Conservation (phyloP, 495 filamentous ascomycete species). For the Xylaria bambusicola region DNA sequence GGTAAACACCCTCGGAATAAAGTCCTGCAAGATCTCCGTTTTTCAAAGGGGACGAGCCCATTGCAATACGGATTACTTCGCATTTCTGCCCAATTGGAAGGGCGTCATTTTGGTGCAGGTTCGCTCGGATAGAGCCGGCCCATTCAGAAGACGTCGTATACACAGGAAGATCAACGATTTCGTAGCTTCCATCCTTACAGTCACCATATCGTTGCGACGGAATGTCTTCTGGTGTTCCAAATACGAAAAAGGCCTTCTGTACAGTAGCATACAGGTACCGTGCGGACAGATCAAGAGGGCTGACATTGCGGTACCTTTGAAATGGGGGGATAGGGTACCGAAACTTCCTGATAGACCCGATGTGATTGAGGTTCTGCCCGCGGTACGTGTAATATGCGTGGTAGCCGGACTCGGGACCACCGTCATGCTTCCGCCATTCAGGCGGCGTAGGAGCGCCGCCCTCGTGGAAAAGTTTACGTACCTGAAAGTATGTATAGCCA, state of each 20-base stretch:
- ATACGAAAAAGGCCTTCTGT: neutral
- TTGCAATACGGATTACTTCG: neutral
- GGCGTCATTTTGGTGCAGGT: neutral
- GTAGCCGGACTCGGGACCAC: neutral
- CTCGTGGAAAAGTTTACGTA: neutral
- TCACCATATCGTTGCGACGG: too few relatives aligned
- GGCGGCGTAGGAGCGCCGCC: neutral
- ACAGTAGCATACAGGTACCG: neutral
- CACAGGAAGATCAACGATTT: neutral
- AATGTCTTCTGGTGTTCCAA: neutral
- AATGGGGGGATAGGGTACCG: slow-evolving; percentile 1
- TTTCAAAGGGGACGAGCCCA: neutral
- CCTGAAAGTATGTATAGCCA: neutral
- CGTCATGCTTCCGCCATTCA: neutral
- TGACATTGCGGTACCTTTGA: neutral
- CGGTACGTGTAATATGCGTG: neutral
- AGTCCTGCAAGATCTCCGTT: too few relatives aligned
- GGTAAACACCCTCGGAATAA: neutral
- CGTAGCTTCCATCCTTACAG: neutral
- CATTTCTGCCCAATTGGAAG: neutral
- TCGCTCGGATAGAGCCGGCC: neutral
- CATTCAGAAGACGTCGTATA: neutral
- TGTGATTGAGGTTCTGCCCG: neutral
- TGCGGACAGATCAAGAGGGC: neutral
- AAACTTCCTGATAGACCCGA: neutral